Evolutionary conservation across 352 stramenopile genomes (phyloP).

Genomic region (Globisporangium perplexum): DNA sequence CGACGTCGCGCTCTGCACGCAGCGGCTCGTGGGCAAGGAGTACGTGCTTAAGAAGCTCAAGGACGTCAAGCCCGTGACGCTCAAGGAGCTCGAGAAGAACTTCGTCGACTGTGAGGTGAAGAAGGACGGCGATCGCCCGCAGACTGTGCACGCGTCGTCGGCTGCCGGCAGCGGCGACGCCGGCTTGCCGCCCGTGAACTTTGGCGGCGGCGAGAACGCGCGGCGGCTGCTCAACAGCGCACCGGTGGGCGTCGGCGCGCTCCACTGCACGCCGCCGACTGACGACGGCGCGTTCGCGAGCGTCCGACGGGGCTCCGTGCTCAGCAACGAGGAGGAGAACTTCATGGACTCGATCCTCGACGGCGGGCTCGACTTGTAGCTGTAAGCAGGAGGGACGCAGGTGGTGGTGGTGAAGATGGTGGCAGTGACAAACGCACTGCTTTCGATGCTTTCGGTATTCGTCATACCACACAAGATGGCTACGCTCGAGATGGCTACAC

Average conservation of each 20-base stretch:
- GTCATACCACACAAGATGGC: too few species aligned
- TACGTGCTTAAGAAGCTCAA: constrained; percentile 63
- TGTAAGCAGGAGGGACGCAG: too few species aligned
- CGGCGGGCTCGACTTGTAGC: constrained; percentile 10
- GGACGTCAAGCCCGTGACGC: constrained; percentile 67
- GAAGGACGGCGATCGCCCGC: constrained; percentile 30
- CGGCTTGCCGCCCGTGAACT: constrained; percentile 34
- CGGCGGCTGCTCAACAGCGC: constrained; percentile 62
- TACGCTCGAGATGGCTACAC: too few species aligned
- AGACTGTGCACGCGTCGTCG: constrained; percentile 49
- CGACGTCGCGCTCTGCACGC: constrained; percentile 72
- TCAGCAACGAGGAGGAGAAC: constrained; percentile 80
- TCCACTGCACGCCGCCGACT: constrained; percentile 54
- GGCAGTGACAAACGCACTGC: too few species aligned
- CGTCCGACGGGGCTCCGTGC: constrained; percentile 23
- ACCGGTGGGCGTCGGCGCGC: constrained; percentile 54
- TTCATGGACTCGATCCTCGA: constrained; percentile 79
- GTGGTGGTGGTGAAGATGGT: too few species aligned
- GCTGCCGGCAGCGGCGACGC: constrained; percentile 1
- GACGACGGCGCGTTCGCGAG: constrained; percentile 17
- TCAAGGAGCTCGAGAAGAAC: constrained; percentile 82
- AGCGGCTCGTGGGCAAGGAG: constrained; percentile 66
- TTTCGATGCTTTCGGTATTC: background rate
- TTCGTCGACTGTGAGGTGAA: constrained; percentile 57
- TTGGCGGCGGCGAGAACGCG: constrained; percentile 32